Percentiles rank a stretch among this genome's conserved stretches.
Conservation (phyloP, 768 basidiomycete genomes). For the Boletus sp. region DNA sequence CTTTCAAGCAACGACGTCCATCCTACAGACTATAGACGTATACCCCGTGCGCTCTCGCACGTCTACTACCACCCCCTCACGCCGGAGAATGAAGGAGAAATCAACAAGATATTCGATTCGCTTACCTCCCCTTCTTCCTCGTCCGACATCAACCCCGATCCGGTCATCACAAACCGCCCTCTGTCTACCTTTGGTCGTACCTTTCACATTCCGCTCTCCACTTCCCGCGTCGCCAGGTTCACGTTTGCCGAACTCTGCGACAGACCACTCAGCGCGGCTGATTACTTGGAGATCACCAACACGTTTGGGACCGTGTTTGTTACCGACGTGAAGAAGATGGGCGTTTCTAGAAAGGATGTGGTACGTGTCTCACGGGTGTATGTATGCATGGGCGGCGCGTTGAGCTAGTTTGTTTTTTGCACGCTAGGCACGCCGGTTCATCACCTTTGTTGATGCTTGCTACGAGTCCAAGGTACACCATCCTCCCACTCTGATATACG, state of each 20-base stretch:
- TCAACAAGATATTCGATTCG: constrained; percentile 82
- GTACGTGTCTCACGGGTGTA: constrained; percentile 36
- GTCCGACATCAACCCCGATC: constrained; percentile 36
- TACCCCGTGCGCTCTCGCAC: constrained; percentile 89
- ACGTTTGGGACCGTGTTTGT: constrained; percentile 88
- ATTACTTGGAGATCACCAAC: constrained; percentile 92
- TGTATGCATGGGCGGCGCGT: not conserved
- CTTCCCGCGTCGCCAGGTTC: constrained; percentile 79
- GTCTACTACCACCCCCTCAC: constrained; percentile 88
- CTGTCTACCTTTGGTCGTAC: constrained; percentile 91
- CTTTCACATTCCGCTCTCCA: constrained; percentile 76
- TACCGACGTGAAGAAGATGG: constrained; percentile 85
- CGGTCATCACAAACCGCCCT: constrained; percentile 57
- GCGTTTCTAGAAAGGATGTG: constrained; percentile 81
- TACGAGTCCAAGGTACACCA: constrained; percentile 79
- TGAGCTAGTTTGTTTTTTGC: not conserved
- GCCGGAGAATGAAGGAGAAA: constrained; percentile 60
- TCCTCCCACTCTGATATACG: not conserved
- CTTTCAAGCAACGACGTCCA: not conserved
- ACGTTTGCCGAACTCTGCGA: constrained; percentile 85
- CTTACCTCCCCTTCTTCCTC: constrained; percentile 53
- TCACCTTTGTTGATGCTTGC: constrained; percentile 96
- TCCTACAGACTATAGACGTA: constrained; percentile 82
- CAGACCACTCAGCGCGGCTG: constrained; percentile 86
- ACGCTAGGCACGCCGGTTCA: constrained; percentile 83